Evolutionary conservation across 495 filamentous ascomycete species (phyloP), one percentile per base, ranked within the genome.

Genomic region (Neurospora sp.): DNA sequence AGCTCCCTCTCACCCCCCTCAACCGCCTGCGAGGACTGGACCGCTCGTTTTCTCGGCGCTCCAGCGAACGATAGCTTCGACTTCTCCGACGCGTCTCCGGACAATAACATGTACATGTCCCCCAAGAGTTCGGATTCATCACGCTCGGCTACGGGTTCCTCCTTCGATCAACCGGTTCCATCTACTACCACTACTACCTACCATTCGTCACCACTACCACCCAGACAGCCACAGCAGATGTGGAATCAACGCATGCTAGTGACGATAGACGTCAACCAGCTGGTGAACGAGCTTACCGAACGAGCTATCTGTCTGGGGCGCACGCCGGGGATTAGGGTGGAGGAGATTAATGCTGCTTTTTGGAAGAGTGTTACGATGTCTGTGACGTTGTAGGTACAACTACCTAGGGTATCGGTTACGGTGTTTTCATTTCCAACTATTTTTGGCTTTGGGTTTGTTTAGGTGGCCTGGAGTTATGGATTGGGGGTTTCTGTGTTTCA

Each of bases 331-430:
- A 89, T 90, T 69, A 84, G 85, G 44, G 83, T 83, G 66, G 80
- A 75, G 62, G 90, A 92, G 76, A 87, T 93, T 8, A 88, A 91
- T 74, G 75, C 71, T 27, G 85, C 90, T 39, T 87, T 92, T 66
- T 82, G 85, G 82, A 41, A 71, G 27, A 35, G 71, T 48, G 8
- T 37, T n/a, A 11, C 10, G 3, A 39, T 72, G 72, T 76, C 27
- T 78, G 82, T 44, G 75, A 3, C 27, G 16, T 37, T 66, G 54
- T 66, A 66, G 54, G 54, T n/a, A n/a, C n/a, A n/a, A n/a, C n/a
- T n/a, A n/a, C 12, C 23, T 23, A 14, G 20, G 20, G 10, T 12
- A 5, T 54, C 5, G 46, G 20, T 12, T 12, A 23, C 5, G 46
- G 46, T 12, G 10, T 11, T 11, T 48, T 54, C 23, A 1, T 59